These are phyloP conservation scores for Mucor circinelloides DNA, from an alignment of 371 early-diverging fungal genomes.

Conservation along the genomic window DNA sequence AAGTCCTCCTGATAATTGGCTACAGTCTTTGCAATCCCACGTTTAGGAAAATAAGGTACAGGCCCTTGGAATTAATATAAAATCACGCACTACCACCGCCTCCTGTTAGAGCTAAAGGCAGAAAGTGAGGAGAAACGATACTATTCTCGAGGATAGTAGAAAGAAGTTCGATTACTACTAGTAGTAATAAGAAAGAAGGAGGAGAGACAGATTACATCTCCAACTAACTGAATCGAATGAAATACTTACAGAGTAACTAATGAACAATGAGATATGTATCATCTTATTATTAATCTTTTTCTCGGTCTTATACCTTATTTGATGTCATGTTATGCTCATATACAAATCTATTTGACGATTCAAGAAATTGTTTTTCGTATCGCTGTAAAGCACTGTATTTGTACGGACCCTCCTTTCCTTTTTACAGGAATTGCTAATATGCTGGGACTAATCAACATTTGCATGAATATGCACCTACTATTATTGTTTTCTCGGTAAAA, in stretches of 20 bases:
- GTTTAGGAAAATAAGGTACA: neutral
- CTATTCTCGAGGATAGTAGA: neutral
- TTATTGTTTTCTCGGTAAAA: neutral
- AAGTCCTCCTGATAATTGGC: neutral
- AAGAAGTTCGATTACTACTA: neutral
- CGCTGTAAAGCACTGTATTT: neutral
- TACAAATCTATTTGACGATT: neutral
- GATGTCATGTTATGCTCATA: neutral
- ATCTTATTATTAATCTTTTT: neutral
- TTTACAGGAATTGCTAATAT: neutral
- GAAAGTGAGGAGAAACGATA: neutral
- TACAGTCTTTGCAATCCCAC: neutral
- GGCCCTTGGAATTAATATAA: conserved; percentile 1
- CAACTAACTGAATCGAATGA: neutral
- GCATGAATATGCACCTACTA: neutral
- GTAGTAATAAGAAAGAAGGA: neutral
- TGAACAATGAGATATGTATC: neutral
- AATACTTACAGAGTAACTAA: neutral
- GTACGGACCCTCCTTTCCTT: neutral
- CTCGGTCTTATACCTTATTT: neutral
- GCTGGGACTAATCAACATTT: neutral
- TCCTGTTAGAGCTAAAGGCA: neutral
- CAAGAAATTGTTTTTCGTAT: neutral
- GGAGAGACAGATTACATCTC: neutral
- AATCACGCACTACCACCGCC: neutral